Conservation (phyloP, 202 grass and related monocot genomes). For the Musa balbisiana region DNA sequence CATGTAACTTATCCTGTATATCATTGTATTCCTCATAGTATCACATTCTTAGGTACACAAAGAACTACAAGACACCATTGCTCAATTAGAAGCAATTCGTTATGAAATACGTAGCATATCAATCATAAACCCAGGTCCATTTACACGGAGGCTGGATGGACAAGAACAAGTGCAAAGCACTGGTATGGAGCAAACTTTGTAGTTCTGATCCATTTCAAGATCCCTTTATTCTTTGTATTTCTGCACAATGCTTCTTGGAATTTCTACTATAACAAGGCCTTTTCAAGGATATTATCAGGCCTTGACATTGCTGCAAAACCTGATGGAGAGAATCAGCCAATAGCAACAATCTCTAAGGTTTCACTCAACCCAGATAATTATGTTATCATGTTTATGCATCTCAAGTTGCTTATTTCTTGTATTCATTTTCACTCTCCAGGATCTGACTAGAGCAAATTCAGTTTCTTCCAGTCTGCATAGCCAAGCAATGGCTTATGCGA, state of each 20-base stretch:
- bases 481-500: slow-evolving; percentile 57
- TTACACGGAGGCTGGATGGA: slow-evolving; percentile 44
- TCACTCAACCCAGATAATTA: not conserved
- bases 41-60: slow-evolving; percentile 54
- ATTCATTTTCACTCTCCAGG: slow-evolving; percentile 24
- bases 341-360: slow-evolving; percentile 34
- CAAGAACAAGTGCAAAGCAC: slow-evolving; percentile 12
- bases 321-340: slow-evolving; percentile 21
- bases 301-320: slow-evolving; percentile 14
- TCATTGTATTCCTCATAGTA: not conserved
- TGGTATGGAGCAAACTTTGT: not conserved
- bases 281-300: slow-evolving; percentile 5
- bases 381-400: not conserved
- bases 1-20: not conserved
- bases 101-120: slow-evolving; percentile 87
- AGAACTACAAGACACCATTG: slow-evolving; percentile 84
- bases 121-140: slow-evolving; percentile 59
- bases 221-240: slow-evolving; percentile 4
- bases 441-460: slow-evolving; percentile 35
- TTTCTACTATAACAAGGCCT: not conserved
- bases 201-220: slow-evolving; percentile 9
- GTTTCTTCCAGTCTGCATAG: slow-evolving; percentile 46
- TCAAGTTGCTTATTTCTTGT: not conserved
- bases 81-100: slow-evolving; percentile 76
- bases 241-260: slow-evolving; percentile 12